Conservation (phyloP, 2,329 filamentous ascomycete species). For the Phyllosticta paracitricarpa region DNA sequence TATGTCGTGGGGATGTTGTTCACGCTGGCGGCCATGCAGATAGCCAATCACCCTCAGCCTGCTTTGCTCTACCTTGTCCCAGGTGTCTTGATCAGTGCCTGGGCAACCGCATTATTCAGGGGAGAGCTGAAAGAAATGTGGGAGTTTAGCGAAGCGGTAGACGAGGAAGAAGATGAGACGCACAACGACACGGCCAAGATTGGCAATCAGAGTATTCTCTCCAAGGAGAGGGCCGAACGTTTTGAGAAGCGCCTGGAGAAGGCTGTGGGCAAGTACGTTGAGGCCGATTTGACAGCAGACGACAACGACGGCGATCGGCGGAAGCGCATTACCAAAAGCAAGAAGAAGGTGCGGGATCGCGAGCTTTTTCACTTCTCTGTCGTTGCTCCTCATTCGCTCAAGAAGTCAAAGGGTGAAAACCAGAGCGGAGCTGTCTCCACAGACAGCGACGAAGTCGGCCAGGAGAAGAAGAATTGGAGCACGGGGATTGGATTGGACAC, state of each 20-base stretch:
- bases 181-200: neutral
- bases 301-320: slow-evolving; percentile 2
- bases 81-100: slow-evolving; percentile 64
- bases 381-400: neutral
- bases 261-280: slow-evolving; percentile 8
- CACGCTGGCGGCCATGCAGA: slow-evolving; percentile 66
- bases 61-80: slow-evolving; percentile 89
- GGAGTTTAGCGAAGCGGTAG: slow-evolving; percentile 62
- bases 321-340: neutral
- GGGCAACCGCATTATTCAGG: slow-evolving; percentile 59
- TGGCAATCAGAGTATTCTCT: neutral
- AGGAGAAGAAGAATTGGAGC: slow-evolving; percentile 28
- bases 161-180: slow-evolving; percentile 30
- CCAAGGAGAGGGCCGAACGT: slow-evolving; percentile 1
- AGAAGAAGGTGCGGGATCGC: neutral
- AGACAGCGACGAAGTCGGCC: neutral
- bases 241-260: slow-evolving; percentile 14
- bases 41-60: slow-evolving; percentile 75
- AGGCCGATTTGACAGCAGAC: neutral
- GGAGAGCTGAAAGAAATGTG: slow-evolving; percentile 71
- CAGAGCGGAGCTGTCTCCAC: neutral
- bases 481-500: neutral
- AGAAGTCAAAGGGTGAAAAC: neutral
- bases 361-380: slow-evolving; percentile 9
- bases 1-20: slow-evolving; percentile 69